Evolutionary conservation across 768 basidiomycete species (phyloP).

Genomic region (Sistotremastrum suecicum): DNA sequence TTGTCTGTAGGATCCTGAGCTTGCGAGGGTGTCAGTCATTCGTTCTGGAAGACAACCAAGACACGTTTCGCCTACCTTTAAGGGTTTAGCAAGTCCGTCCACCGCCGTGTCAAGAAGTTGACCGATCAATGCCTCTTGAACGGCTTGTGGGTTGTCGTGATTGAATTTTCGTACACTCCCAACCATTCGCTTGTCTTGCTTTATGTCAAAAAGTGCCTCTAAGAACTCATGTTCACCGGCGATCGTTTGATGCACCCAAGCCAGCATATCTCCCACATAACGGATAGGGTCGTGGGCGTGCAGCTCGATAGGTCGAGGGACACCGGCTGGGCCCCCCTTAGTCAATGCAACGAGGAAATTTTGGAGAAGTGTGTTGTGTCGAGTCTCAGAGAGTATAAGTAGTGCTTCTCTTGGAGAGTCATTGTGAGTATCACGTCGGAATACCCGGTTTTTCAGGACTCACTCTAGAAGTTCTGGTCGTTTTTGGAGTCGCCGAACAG

Average conservation of each 20-base stretch:
- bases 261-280: conserved; percentile 97
- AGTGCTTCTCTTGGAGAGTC: conserved; percentile 49
- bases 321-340: conserved; percentile 69
- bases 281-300: conserved; percentile 96
- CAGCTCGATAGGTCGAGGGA: conserved; percentile 88
- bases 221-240: conserved; percentile 93
- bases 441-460: conserved; percentile 8
- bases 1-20: conserved; percentile 86
- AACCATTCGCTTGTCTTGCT: conserved; percentile 56
- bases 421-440: conserved; percentile 11
- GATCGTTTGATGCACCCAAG: conserved; percentile 94
- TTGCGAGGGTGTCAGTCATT: conserved; percentile 16
- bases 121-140: conserved; percentile 68
- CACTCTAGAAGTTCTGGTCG: conserved; percentile 71
- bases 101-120: conserved; percentile 73
- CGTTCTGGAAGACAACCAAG: neutral
- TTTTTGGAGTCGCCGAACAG: conserved; percentile 56
- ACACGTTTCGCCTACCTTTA: conserved; percentile 42
- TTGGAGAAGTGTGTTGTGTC: conserved; percentile 66
- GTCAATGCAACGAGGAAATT: conserved; percentile 81
- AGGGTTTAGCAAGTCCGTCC: conserved; percentile 73
- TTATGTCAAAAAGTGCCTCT: conserved; percentile 69
- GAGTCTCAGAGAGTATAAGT: conserved; percentile 60
- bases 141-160: conserved; percentile 21
- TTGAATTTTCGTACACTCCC: conserved; percentile 47